Evolutionary conservation across 192 early-diverging fungal species (phyloP), one percentile per base, ranked within the genome.

Genomic region (Thamnidium elegans): DNA sequence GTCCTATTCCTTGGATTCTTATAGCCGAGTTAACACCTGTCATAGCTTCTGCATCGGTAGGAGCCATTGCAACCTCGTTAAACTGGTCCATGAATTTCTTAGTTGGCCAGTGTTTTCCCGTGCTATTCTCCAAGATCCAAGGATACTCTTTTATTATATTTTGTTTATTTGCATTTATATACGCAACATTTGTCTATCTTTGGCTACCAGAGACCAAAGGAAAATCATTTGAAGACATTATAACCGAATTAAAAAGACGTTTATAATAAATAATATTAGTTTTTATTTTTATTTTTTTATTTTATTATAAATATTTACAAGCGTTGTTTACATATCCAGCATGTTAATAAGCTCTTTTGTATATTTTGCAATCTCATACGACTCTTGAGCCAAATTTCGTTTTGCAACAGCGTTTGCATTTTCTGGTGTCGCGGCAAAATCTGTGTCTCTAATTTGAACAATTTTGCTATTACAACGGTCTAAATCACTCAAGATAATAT

Each of bases 351-450:
- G 76, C 30, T 90, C 90, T 70, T 94, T 93, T 45, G 91, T 92
- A 68, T 79, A 88, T 77, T 91, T 92, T 20, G 92, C 94, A 70
- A 98, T 91, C 63, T 98, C 93, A 78, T 93, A 93, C 45, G 86
- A 78, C 1, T 88, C 90, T 48, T 86, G 87, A 3, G 92, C 92
- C 55, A 98, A 76, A 56, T 89, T 76, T 72, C 93, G 90, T 74
- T 95, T 98, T 65, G 81, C 79, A 68, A 87, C 90, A 32, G 84
- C 81, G 50, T 78, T 73, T 17, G 79, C 68, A 15, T 83, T 75
- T 46, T 84, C 75, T 6, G 75, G 67, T 13, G 81, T 79, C 2
- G 66, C 50, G 15, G 66, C 52, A 7, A 82, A 71, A 45, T 86
- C 70, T 23, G 62, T 46, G 10, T 70, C 74, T 34, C 82, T 81